These are phyloP conservation scores for Bryum argenteum DNA, from an alignment of 225 moss, liverwort and hornwort species.

Conservation along the genomic window DNA sequence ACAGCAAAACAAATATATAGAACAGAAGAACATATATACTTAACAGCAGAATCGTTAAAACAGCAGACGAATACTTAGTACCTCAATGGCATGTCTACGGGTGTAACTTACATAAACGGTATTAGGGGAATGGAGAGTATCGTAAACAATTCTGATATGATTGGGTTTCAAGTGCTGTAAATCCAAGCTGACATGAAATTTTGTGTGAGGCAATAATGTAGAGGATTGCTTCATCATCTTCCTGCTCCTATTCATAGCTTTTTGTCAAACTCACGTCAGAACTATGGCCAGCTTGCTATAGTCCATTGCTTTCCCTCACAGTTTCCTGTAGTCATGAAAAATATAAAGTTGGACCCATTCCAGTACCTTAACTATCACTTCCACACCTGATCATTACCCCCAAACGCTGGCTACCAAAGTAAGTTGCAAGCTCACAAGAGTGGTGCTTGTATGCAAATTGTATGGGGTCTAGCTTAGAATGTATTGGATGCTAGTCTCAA, in stretches of 20 bases:
- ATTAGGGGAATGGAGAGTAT: neutral
- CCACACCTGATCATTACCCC: neutral
- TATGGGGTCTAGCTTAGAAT: no score
- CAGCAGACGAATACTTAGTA: no score
- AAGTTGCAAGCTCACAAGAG: neutral
- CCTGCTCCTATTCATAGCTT: neutral
- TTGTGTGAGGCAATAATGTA: neutral
- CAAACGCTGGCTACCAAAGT: neutral
- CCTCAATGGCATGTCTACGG: neutral
- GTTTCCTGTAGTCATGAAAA: neutral
- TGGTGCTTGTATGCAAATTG: neutral
- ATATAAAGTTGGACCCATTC: conserved; percentile 16
- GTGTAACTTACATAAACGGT: neutral
- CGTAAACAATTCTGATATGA: neutral
- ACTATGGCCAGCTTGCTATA: neutral
- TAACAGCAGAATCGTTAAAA: no score
- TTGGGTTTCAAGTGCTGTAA: neutral
- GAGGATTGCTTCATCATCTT: conserved; percentile 23
- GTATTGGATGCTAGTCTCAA: no score
- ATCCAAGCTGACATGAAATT: neutral
- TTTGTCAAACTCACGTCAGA: conserved; percentile 23
- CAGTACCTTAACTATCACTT: neutral
- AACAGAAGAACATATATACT: no score
- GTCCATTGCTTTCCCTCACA: conserved; percentile 15
- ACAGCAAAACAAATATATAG: no score